Evolutionary conservation across 2,329 filamentous ascomycete genomes (phyloP).

Genomic region (Alternaria alternata): DNA sequence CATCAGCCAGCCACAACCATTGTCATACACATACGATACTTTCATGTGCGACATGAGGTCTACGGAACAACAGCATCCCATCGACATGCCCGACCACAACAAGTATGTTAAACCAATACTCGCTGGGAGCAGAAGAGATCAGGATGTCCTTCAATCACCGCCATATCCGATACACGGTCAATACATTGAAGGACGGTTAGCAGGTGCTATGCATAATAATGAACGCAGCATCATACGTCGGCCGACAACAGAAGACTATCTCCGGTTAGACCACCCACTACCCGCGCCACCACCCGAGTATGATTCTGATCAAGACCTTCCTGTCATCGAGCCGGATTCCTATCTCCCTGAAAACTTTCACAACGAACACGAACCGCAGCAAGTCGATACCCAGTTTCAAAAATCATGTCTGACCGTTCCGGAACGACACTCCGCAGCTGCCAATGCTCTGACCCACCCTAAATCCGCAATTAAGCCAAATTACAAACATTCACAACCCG

Average conservation of each 20-base stretch:
- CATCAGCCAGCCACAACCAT: not conserved
- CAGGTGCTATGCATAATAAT: not conserved
- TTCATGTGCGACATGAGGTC: not conserved
- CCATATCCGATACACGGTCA: constrained; percentile 9
- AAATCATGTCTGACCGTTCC: not conserved
- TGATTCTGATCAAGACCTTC: constrained; percentile 12
- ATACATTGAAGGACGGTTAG: not conserved
- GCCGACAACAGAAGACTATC: constrained; percentile 11
- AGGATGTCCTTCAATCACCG: not conserved
- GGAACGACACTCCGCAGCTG: not conserved
- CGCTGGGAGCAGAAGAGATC: not conserved
- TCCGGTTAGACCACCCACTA: not conserved
- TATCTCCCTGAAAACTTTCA: not conserved
- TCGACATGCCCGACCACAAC: constrained; percentile 10
- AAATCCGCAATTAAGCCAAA: not conserved
- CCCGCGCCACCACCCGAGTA: constrained; percentile 4
- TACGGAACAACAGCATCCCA: not conserved
- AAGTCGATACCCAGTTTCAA: not conserved
- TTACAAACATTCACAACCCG: not conserved
- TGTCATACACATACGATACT: not conserved
- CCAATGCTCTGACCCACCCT: not conserved
- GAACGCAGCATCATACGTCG: constrained; percentile 1
- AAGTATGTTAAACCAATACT: not conserved
- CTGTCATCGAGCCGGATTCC: constrained; percentile 11
- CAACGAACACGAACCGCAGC: not conserved